Base-by-base conservation (phyloP, 1,284 basidiomycete species). In the Abortiporus biennis region DNA sequence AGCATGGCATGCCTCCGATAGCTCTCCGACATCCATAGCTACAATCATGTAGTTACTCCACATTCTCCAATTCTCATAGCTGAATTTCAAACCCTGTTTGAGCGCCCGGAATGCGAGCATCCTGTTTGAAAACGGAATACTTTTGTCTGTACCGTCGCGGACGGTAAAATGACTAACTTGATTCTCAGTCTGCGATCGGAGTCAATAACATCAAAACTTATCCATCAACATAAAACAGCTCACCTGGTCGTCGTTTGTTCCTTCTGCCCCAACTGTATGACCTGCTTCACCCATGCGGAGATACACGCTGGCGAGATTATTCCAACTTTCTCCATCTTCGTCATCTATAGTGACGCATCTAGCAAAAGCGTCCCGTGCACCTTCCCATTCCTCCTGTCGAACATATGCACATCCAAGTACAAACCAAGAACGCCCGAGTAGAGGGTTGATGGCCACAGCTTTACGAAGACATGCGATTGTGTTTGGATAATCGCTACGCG, bases 41-140 rank as follows among this genome's bases (percentile, higher is more conserved):
- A 99, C 85, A 52, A 97, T 72, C 87, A 94, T 95, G 69, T 94
- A 98, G 68, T 99, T 99, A 52, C 77, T 75, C 96, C 96, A 99
- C 80, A 99, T 94, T 13, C 91, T 78, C 95, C 95, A 99, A 56
- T 94, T 94, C 40, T 92, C 85, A 62, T 91, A 89, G 40, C 78
- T 76, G 58, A 78, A 80, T 51, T 83, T 85, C 45, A 99, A 75
- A 3, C 94, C 92, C 51, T 92, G 85, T 52, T 87, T 85, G 31
- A 99, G 82, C 9, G 96, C 95, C n/a, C 85, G 85, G 74, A 92
- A 96, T 0, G 96, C 96, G 31, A 93, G 78, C 36, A 84, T 68
- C 62, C 92, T 95, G 67, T 93, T 78, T 21, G 72, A 63, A 55
- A 83, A 82, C 3, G 80, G 68, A 38, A 78, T 65, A 3, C 49